Evolutionary conservation across 2,329 filamentous ascomycete species (phyloP).

Genomic region (Aphanocladium album): DNA sequence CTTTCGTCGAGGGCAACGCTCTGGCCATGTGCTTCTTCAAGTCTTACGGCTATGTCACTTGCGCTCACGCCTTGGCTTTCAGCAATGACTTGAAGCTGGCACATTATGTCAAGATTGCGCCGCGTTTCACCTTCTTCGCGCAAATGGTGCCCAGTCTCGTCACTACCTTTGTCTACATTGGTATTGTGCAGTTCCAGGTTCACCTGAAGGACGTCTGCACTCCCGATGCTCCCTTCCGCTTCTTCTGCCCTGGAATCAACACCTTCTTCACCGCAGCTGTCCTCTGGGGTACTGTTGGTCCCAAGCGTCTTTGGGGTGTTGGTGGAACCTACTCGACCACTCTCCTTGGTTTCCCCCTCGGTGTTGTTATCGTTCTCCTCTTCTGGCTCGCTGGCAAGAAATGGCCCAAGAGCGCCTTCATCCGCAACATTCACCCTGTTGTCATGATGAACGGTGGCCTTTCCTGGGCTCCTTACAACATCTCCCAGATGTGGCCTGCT

Average conservation of each 20-base stretch:
- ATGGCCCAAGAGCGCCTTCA: conserved; percentile 26
- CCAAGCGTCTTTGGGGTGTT: conserved; percentile 38
- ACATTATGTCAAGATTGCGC: conserved; percentile 47
- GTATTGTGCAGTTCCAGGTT: conserved; percentile 37
- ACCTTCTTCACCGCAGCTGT: conserved; percentile 35
- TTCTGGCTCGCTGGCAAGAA: conserved; percentile 33
- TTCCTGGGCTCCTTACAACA: conserved; percentile 40
- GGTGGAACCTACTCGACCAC: conserved; percentile 30
- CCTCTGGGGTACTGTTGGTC: conserved; percentile 48
- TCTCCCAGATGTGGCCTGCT: conserved; percentile 41
- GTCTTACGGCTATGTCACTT: conserved; percentile 31
- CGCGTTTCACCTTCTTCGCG: conserved; percentile 40
- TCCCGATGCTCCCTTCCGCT: conserved; percentile 27
- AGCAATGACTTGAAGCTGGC: conserved; percentile 45
- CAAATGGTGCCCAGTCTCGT: conserved; percentile 42
- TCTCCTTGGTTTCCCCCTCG: conserved; percentile 36
- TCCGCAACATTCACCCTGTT: conserved; percentile 39
- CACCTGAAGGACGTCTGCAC: conserved; percentile 34
- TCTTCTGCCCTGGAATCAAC: conserved; percentile 33
- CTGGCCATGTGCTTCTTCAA: conserved; percentile 30
- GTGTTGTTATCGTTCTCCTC: conserved; percentile 29
- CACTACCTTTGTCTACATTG: conserved; percentile 41
- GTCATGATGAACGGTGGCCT: conserved; percentile 36
- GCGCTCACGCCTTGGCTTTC: conserved; percentile 24
- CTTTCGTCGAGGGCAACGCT: conserved; percentile 30